Evolutionary conservation across 306 rosid genomes (phyloP), one percentile per base, ranked within the genome.

Genomic region (Carpinus viminea): DNA sequence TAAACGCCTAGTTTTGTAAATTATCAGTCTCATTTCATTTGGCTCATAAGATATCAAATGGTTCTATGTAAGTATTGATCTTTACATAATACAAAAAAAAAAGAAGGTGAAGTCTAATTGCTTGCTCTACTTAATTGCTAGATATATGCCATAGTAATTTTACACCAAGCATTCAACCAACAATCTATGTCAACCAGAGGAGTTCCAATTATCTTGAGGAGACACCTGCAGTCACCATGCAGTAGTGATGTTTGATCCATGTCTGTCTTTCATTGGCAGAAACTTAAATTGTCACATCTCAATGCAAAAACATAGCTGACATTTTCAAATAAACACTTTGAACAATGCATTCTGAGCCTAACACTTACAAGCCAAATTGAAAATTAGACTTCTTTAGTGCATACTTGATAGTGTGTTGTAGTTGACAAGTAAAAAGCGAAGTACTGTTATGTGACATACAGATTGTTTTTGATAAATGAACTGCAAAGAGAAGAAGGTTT

Each of bases 401-500:
- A 57, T 1, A 57, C 31, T 12, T 76, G 66, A 16, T 68, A 74
- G 60, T 83, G 75, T 51, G 17, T 76, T 65, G 77, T 46, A 51
- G 34, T 5, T 46, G 62, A 78, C 43, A 57, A 57, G 59, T 66
- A 78, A 81, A 73, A 76, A 65, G 68, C 76, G 72, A 46, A 69
- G 43, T 75, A 41, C 47, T 54, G 59, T 21, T 56, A 31, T 17
- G n/a, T 48, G 41, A 77, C 53, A 68, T 66, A 15, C 51, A 34
- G 70, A 31, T 31, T 68, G 13, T 68, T 43, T 68, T 56, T 68
- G 60, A 61, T 15, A 20, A 50, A 65, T 31, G 60, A 60, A 74
- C 53, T 73, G 34, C 75, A 16, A 76, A 68, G 38, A 34, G 45
- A 86, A 34, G 45, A 86, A 38, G 26, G 26, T 68, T 68, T 41